Evolutionary conservation across 192 early-diverging fungal genomes (phyloP), one percentile per base, ranked within the genome.

Genomic region (Oehlia diaphana): DNA sequence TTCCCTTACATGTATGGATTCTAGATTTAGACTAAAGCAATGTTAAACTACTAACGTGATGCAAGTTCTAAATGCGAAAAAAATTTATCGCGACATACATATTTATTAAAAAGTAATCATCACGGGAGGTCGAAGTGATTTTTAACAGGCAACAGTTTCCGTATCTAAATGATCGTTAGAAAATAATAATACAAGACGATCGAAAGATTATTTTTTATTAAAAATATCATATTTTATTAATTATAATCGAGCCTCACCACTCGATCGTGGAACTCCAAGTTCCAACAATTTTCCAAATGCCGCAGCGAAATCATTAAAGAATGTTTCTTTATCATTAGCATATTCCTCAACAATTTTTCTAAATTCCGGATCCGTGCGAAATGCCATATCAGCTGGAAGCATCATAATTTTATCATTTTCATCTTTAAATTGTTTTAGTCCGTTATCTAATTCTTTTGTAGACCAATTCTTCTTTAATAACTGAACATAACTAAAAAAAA

Each of bases 321-420:
- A 93, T 21, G 73, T 53, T 35, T 91, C 85, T 82, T 93, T 86
- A 78, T 92, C 88, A 74, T 86, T 81, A 26, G 92, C 92, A 81
- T 92, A 94, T 33, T 88, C 80, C 62, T 90, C 84, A 39, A 90
- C 91, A 73, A 85, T 85, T 67, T 82, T 74, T 49, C 86, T 84
- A 80, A 92, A 92, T 37, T 88, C 86, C 64, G 89, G 86, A 70
- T 86, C 85, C 19, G 0, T 7, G 63, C 92, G 77, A 26, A 93
- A 79, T 26, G 91, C 91, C 85, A 92, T 86, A 81, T 93, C 92
- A 67, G 89, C 77, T 53, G 90, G 90, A 28, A 92, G 82, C 92
- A 93, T 94, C 92, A 93, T 94, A 63, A 91, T 76, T 37, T 50
- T 77, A 71, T 85, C 82, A 33, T 79, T 58, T 7, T 58, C 53